Evolutionary conservation across 179 eudicot genomes (phyloP).

Genomic region (Nepenthes alata): DNA sequence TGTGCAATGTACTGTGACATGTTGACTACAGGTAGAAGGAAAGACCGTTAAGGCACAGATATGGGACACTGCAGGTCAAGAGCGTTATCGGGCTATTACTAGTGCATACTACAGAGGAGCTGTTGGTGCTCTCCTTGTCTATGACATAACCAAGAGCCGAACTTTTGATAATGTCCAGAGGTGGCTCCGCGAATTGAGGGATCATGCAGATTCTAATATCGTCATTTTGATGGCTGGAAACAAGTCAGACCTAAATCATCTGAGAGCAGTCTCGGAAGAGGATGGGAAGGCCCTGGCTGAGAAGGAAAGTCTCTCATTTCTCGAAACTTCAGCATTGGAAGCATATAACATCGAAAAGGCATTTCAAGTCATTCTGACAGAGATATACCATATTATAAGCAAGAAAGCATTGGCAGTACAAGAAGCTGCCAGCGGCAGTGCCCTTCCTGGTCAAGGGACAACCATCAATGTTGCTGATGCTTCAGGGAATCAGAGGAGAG

Average conservation of each 20-base stretch:
- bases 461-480: constrained; percentile 38
- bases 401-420: constrained; percentile 56
- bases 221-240: constrained; percentile 97
- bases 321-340: constrained; percentile 90
- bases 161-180: constrained; percentile 79
- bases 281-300: constrained; percentile 72
- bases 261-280: constrained; percentile 55
- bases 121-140: constrained; percentile 63
- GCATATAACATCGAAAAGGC: constrained; percentile 74
- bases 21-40: constrained; percentile 55
- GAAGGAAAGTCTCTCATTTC: constrained; percentile 78
- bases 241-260: constrained; percentile 81
- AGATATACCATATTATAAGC: constrained; percentile 46
- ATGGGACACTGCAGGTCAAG: constrained; percentile 96
- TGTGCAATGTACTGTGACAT: not conserved
- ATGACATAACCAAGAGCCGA: constrained; percentile 59
- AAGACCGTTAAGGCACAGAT: constrained; percentile 84
- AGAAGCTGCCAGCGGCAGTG: constrained; percentile 26
- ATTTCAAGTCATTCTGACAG: constrained; percentile 43
- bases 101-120: constrained; percentile 90
- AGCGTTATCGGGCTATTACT: constrained; percentile 75
- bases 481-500: constrained; percentile 28
- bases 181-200: constrained; percentile 88
- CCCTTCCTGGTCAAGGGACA: constrained; percentile 50
- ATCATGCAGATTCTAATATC: constrained; percentile 90